Base-by-base conservation (phyloP, 805 yeast genomes). In the Barnettozyma californica region DNA sequence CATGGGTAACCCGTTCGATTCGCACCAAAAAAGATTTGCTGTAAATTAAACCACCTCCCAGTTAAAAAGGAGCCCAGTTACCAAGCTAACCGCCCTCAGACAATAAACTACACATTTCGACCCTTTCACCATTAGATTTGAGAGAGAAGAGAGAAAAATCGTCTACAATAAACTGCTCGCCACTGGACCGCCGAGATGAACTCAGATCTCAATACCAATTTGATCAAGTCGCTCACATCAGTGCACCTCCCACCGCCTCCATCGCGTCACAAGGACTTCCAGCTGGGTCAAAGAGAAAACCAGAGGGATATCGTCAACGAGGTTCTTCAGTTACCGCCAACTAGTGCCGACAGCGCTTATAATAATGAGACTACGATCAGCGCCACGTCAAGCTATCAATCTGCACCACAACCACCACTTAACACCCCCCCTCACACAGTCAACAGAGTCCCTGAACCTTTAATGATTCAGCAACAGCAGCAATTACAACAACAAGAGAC, bases 221-320 rank as follows among this genome's bases (percentile, higher is more conserved):
- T 68, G 45, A 54, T 68, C 47, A 68, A 65, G 56, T 68, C 73
- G 20, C 52, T 69, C 50, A 63, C 66, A 19, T 68, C 73, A 26
- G 70, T 69, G 29, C 70, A 69, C 44, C 61, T 69, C 23, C 74
- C 74, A 6, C 73, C 73, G 9, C 73, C 73, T 2, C 73, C 73
- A 5, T 51, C 62, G 20, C 43, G 43, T 20, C 43, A 40, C 14
- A 40, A 40, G 33, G 43, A 27, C 8, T 5, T 9, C 11, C 43
- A 25, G 34, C 41, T 21, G 18, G 23, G 25, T 11, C 48, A 9
- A 20, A 35, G 38, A 3, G 23, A 18, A 23, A 35, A 14, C 38
- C 38, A 35, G 23, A 7, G 23, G 18, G 38, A 10, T 2, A 7
- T 18, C 21, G 18, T 35, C 9, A 23, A 35, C 8, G 38, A 20